phyloP scores from a whole-genome alignment of 2,329 filamentous ascomycete species.

The Dactylellina cionopaga region DNA sequence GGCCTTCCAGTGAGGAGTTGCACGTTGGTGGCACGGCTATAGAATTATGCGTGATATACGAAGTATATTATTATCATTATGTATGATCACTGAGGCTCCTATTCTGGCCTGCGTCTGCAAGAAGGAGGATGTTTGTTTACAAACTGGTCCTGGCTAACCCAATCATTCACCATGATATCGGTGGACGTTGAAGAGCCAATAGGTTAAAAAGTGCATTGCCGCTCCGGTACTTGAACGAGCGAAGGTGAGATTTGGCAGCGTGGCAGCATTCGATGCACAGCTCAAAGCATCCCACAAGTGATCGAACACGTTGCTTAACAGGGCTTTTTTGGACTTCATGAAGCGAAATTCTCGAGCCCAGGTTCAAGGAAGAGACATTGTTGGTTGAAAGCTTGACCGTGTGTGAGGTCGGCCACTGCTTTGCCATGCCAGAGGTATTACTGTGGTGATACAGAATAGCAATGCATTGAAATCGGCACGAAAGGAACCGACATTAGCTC shows the following conservation, averaged over 20 bases:
- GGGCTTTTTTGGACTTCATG: not conserved
- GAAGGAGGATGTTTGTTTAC: too few relatives aligned
- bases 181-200: not conserved
- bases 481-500: too few relatives aligned
- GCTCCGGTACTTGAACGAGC: not conserved
- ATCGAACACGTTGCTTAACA: constrained; percentile 14
- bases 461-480: too few relatives aligned
- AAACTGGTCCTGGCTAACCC: too few relatives aligned
- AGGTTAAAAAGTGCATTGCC: not conserved
- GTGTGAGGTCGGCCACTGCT: too few relatives aligned
- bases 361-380: too few relatives aligned
- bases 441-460: too few relatives aligned
- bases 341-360: not conserved
- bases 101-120: too few relatives aligned
- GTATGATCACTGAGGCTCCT: not conserved
- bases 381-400: not conserved
- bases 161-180: not conserved
- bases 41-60: constrained; percentile 12
- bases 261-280: too few relatives aligned
- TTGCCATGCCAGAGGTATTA: too few relatives aligned
- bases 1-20: not conserved
- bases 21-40: constrained; percentile 19
- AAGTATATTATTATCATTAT: not conserved
- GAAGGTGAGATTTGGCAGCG: too few relatives aligned
- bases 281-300: not conserved